Evolutionary conservation across 2,329 filamentous ascomycete species (phyloP).

Genomic region (Lecanicillium sp.): DNA sequence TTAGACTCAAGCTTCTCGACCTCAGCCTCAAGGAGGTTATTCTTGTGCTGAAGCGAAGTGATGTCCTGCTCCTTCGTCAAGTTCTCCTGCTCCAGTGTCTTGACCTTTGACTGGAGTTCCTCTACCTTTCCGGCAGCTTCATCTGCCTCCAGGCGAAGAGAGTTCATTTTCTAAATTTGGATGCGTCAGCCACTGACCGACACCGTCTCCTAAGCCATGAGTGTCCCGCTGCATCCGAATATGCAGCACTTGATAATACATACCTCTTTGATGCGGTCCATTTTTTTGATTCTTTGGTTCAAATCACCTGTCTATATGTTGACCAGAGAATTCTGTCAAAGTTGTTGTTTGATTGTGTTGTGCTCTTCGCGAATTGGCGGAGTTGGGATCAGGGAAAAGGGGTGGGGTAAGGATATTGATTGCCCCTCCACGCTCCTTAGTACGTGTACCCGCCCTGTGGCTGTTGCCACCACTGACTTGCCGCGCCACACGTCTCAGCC

Average conservation of each 20-base stretch:
- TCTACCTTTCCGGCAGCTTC: slow-evolving; percentile 73
- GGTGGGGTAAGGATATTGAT: slow-evolving; percentile 11
- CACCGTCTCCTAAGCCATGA: slow-evolving; percentile 12
- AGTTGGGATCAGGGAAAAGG: slow-evolving; percentile 10
- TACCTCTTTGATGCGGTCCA: slow-evolving; percentile 90
- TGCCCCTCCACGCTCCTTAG: slow-evolving; percentile 9
- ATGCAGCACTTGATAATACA: slow-evolving; percentile 26
- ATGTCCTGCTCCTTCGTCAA: slow-evolving; percentile 97
- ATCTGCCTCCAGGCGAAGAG: slow-evolving; percentile 89
- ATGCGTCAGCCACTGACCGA: slow-evolving; percentile 15
- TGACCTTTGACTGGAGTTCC: slow-evolving; percentile 81
- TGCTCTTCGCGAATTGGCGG: slow-evolving; percentile 6
- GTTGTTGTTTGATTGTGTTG: slow-evolving; percentile 8
- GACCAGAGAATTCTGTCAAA: slow-evolving; percentile 1
- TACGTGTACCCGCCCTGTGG: slow-evolving; percentile 4
- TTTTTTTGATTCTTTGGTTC: slow-evolving; percentile 27
- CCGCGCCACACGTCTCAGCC: slow-evolving; percentile 3
- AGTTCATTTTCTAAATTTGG: slow-evolving; percentile 72
- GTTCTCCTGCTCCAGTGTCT: slow-evolving; percentile 88
- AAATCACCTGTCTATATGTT: slow-evolving; percentile 5
- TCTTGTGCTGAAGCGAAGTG: slow-evolving; percentile 92
- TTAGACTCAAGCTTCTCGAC: slow-evolving; percentile 84
- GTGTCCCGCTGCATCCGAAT: slow-evolving; percentile 1
- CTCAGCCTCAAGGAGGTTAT: slow-evolving; percentile 79
- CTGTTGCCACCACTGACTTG: background rate